A percentile compares a stretch with the other conserved stretches of the same genome.
phyloP scores from a whole-genome alignment of 2,329 filamentous ascomycete genomes.

The Pestalotiopsis sp. region DNA sequence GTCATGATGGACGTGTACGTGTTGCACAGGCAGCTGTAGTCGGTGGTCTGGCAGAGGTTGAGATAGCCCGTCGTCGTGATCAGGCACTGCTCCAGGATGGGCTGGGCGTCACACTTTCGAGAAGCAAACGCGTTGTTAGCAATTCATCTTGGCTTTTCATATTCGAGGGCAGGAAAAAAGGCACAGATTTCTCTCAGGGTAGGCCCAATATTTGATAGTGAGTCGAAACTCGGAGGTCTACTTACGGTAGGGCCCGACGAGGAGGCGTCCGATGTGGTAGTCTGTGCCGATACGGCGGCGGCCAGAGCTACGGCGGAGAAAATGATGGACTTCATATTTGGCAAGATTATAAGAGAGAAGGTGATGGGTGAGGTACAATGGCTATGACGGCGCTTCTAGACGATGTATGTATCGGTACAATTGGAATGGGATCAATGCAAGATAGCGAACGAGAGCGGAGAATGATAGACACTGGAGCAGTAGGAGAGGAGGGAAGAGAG shows the following conservation, averaged over 20 bases:
- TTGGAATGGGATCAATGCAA: not conserved
- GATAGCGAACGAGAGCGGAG: not conserved
- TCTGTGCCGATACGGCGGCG: constrained; percentile 17
- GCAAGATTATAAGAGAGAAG: not conserved
- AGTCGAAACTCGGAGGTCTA: not conserved
- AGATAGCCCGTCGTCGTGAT: constrained; percentile 34
- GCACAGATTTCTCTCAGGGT: too few species aligned
- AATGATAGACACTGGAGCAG: not conserved
- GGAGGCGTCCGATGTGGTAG: not conserved
- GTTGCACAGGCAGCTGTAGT: constrained; percentile 54
- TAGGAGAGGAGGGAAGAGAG: not conserved
- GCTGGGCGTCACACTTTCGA: constrained; percentile 31
- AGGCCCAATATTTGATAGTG: not conserved
- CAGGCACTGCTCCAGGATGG: constrained; percentile 38
- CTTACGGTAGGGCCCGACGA: constrained; percentile 4
- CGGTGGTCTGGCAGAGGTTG: constrained; percentile 29
- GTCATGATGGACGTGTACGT: constrained; percentile 53
- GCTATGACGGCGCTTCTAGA: too few species aligned
- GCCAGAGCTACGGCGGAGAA: constrained; percentile 27
- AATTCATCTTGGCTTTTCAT: not conserved
- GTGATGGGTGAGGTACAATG: not conserved
- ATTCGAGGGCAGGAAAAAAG: too few species aligned
- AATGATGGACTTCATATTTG: constrained; percentile 22
- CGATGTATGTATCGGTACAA: not conserved
- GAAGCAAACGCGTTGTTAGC: constrained; percentile 1